These are phyloP conservation scores for Globisporangium takayamanum DNA, from an alignment of 352 stramenopile species.

Conservation along the genomic window DNA sequence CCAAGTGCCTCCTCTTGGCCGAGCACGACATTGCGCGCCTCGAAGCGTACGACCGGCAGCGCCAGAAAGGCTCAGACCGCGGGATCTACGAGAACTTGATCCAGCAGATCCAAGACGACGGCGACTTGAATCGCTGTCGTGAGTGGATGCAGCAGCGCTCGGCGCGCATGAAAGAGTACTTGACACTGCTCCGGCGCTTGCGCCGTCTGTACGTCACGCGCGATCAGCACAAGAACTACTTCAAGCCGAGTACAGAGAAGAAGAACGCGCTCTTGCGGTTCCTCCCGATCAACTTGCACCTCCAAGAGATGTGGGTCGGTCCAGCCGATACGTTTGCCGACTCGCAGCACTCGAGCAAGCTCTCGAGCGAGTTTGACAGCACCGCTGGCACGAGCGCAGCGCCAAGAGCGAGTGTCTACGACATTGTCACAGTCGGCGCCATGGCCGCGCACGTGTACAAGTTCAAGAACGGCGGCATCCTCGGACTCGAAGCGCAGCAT, in stretches of 20 bases:
- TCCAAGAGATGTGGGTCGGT: constrained; percentile 85
- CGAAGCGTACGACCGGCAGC: constrained; percentile 68
- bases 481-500: constrained; percentile 65
- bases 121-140: constrained; percentile 72
- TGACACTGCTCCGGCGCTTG: constrained; percentile 54
- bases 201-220: constrained; percentile 60
- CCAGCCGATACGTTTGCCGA: constrained; percentile 40
- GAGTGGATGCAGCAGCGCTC: constrained; percentile 81
- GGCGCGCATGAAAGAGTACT: constrained; percentile 61
- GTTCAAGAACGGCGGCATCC: constrained; percentile 82
- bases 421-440: constrained; percentile 81
- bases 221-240: constrained; percentile 74
- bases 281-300: constrained; percentile 77
- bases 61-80: constrained; percentile 72
- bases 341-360: constrained; percentile 20
- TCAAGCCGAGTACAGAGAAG: constrained; percentile 84
- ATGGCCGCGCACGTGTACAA: constrained; percentile 87
- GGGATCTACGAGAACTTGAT: constrained; percentile 87
- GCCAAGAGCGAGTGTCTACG: constrained; percentile 36
- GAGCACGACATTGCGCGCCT: constrained; percentile 72
- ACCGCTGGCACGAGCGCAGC: constrained; percentile 4
- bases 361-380: constrained; percentile 23
- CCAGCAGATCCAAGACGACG: constrained; percentile 85
- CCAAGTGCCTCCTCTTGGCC: constrained; percentile 65
- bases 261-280: constrained; percentile 77